phyloP scores from a whole-genome alignment of 768 basidiomycete species.

The Mycena galopus region DNA sequence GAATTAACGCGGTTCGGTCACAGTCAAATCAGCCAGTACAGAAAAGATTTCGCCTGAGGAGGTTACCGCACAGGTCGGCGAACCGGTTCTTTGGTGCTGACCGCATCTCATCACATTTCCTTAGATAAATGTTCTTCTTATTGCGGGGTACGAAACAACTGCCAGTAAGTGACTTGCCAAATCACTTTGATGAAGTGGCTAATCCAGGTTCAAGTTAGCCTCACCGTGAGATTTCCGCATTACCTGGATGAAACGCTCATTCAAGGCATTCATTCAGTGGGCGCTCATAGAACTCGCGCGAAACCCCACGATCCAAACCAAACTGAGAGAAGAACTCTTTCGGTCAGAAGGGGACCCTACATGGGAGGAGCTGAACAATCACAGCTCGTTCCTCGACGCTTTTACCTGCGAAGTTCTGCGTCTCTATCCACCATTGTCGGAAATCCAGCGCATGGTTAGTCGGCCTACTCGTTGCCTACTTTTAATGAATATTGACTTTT shows the following conservation, averaged over 20 bases:
- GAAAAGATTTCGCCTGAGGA: slow-evolving; percentile 15
- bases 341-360: too few species aligned
- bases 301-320: too few species aligned
- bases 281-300: too few species aligned
- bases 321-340: too few species aligned
- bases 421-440: slow-evolving; percentile 49
- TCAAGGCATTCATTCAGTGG: too few species aligned
- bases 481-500: neutral
- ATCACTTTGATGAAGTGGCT: too few species aligned
- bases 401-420: slow-evolving; percentile 55
- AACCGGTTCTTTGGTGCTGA: neutral
- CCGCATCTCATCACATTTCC: neutral
- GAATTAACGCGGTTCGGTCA: too few species aligned
- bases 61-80: slow-evolving; percentile 5
- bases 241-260: too few species aligned
- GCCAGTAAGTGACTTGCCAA: neutral
- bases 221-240: too few species aligned
- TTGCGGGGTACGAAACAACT: slow-evolving; percentile 21
- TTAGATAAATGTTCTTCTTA: slow-evolving; percentile 8
- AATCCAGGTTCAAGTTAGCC: slow-evolving; percentile 1
- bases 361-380: slow-evolving; percentile 13
- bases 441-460: slow-evolving; percentile 47
- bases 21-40: neutral
- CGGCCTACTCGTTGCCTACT: neutral
- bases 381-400: slow-evolving; percentile 55